A percentile compares a stretch with the other conserved stretches of the same genome.
phyloP scores from a whole-genome alignment of 371 early-diverging fungal genomes.

The Entomophthora muscae region DNA sequence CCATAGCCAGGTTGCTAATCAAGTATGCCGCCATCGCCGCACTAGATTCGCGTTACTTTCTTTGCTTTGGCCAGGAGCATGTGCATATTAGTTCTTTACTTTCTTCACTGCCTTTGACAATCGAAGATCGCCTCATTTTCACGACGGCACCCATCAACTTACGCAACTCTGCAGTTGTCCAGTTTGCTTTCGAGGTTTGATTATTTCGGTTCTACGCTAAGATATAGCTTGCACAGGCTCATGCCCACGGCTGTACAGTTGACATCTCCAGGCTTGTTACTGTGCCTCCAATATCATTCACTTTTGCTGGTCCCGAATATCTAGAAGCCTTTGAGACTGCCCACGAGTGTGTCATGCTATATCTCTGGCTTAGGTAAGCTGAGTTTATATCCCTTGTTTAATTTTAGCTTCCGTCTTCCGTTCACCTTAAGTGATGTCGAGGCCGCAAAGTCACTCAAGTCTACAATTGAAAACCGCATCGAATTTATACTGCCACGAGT shows the following conservation, averaged over 20 bases:
- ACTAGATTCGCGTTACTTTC: background rate
- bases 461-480: background rate
- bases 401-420: background rate
- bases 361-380: constrained; percentile 1
- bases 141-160: background rate
- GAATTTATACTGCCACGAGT: background rate
- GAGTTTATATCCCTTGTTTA: background rate
- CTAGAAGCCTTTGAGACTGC: background rate
- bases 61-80: background rate
- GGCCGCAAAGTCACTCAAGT: background rate
- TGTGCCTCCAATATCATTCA: background rate
- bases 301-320: background rate
- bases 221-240: background rate
- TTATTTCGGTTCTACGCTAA: background rate
- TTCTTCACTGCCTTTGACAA: background rate
- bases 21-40: background rate
- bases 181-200: background rate
- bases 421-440: background rate
- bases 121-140: background rate
- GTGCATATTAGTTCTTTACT: background rate
- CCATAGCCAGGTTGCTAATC: background rate
- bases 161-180: background rate
- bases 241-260: background rate
- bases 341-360: constrained; percentile 5
- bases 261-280: background rate